A percentile compares a stretch with the other conserved stretches of the same genome.
phyloP scores from a whole-genome alignment of 768 basidiomycete species.

The Lactarius sanguifluus region DNA sequence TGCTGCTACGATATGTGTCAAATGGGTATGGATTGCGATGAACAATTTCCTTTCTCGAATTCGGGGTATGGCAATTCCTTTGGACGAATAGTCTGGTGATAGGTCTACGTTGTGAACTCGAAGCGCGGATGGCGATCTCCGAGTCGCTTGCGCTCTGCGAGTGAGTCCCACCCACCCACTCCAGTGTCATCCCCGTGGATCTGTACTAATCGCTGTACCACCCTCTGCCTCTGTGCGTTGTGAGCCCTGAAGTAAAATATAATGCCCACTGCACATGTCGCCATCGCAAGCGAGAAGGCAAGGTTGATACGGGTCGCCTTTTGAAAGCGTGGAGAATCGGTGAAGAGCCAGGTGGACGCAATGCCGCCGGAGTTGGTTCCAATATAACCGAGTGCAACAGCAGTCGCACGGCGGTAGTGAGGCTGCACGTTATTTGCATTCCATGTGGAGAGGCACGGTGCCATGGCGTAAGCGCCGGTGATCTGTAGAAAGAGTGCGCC shows the following conservation, averaged over 20 bases:
- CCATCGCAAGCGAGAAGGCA: slow-evolving; percentile 18
- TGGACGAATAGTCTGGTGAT: background rate
- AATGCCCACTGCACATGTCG: background rate
- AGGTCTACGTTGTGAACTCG: slow-evolving; percentile 23
- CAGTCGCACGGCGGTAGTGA: slow-evolving; percentile 36
- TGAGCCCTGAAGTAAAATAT: slow-evolving; percentile 14
- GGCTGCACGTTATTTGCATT: slow-evolving; percentile 37
- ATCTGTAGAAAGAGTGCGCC: slow-evolving; percentile 36
- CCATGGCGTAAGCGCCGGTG: slow-evolving; percentile 33
- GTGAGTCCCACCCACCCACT: slow-evolving; percentile 25
- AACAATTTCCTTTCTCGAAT: background rate
- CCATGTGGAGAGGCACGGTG: slow-evolving; percentile 34
- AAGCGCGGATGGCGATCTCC: slow-evolving; percentile 30
- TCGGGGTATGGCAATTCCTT: background rate
- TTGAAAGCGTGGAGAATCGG: slow-evolving; percentile 24
- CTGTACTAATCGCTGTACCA: slow-evolving; percentile 11
- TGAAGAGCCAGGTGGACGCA: slow-evolving; percentile 26
- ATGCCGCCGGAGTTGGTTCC: slow-evolving; percentile 28
- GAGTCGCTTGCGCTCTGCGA: slow-evolving; percentile 19
- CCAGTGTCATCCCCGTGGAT: slow-evolving; percentile 12
- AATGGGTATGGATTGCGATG: background rate
- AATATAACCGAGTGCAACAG: slow-evolving; percentile 33
- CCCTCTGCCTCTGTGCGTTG: slow-evolving; percentile 21
- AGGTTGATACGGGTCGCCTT: slow-evolving; percentile 27
- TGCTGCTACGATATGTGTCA: background rate